phyloP scores from a whole-genome alignment of 1,139 yeast species.

The Geotrichum fermentans region DNA sequence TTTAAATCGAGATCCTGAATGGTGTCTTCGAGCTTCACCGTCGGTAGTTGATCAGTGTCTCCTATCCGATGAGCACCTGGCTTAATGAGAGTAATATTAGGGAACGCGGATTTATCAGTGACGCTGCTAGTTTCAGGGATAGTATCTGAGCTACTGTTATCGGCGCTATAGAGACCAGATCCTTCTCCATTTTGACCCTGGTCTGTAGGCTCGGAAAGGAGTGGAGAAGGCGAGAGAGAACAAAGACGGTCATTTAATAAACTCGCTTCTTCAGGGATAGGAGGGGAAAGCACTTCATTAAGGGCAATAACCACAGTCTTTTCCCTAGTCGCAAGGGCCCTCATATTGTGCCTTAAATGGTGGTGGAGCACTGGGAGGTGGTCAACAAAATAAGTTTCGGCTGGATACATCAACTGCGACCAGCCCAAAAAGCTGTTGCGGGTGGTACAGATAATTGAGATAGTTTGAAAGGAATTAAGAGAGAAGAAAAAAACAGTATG shows the following conservation, averaged over 20 bases:
- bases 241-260: neutral
- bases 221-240: neutral
- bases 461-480: neutral
- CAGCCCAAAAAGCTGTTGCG: too few relatives aligned
- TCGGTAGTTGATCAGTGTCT: neutral
- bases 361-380: too few relatives aligned
- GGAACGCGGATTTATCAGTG: slow-evolving; percentile 3
- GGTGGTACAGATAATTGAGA: neutral
- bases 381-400: too few relatives aligned
- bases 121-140: slow-evolving; percentile 10
- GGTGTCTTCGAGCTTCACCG: slow-evolving; percentile 15
- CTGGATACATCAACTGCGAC: too few relatives aligned
- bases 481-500: neutral
- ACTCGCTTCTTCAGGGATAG: neutral
- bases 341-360: neutral
- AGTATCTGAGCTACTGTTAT: slow-evolving; percentile 17
- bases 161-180: slow-evolving; percentile 1
- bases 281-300: neutral
- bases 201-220: neutral
- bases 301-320: slow-evolving; percentile 5
- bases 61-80: slow-evolving; percentile 13
- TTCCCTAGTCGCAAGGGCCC: slow-evolving; percentile 7
- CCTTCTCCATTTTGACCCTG: neutral
- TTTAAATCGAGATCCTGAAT: slow-evolving; percentile 11
- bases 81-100: slow-evolving; percentile 9